phyloP scores from a whole-genome alignment of 2,329 filamentous ascomycete species.

The Ophiostoma triangulosporum region DNA sequence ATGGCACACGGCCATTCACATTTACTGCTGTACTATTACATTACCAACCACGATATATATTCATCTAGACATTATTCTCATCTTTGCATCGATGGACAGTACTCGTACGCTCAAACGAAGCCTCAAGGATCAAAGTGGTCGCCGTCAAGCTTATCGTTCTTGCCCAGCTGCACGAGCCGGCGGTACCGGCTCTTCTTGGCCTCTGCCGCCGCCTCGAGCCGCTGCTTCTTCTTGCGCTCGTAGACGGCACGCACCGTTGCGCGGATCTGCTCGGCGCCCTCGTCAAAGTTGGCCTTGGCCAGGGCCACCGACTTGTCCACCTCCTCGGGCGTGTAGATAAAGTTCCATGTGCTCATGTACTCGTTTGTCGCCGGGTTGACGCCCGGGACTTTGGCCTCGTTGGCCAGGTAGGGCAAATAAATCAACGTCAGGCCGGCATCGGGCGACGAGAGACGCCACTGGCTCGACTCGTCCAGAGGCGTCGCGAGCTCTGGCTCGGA shows the following conservation, averaged over 20 bases:
- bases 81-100: background rate
- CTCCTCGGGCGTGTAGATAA: conserved; percentile 84
- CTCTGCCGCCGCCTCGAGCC: conserved; percentile 35
- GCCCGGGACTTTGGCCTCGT: conserved; percentile 55
- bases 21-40: background rate
- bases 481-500: background rate
- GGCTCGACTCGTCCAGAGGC: conserved; percentile 45
- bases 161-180: conserved; percentile 34
- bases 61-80: background rate
- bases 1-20: background rate
- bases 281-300: conserved; percentile 73
- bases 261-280: conserved; percentile 66
- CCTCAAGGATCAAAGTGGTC: conserved; percentile 47
- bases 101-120: background rate
- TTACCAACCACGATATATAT: conserved; percentile 5
- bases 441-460: conserved; percentile 59
- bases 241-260: conserved; percentile 78
- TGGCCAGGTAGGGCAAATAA: conserved; percentile 81
- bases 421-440: conserved; percentile 78
- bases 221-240: conserved; percentile 66
- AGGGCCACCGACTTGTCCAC: conserved; percentile 74
- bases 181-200: conserved; percentile 27
- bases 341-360: conserved; percentile 95
- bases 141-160: conserved; percentile 42
- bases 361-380: conserved; percentile 76